Base-by-base conservation (phyloP, 306 rosid species). In the Dalbergia cochinchinensis region DNA sequence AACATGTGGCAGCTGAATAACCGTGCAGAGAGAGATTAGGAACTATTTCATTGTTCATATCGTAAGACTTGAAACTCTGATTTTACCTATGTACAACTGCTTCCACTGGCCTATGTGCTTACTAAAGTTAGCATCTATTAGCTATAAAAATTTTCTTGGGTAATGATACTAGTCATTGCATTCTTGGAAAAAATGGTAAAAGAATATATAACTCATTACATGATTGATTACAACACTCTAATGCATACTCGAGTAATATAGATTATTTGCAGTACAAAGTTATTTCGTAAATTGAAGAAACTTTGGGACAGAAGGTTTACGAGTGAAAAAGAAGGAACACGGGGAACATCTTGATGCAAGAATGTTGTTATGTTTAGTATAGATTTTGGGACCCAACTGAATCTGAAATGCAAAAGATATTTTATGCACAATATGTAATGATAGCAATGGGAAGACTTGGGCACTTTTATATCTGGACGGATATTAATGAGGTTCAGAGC, bases 401-500 rank as follows among this genome's bases (percentile, higher is more conserved):
- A 19, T 20, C 19, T 59, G 15, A 20, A 34, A 57, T 15, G 59
- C 37, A 61, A 18, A 10, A 41, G 14, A 60, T 48, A 6, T 58
- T 4, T 65, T 1, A 31, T 5, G 31, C 26, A n/a, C n/a, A 50
- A 66, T 18, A 22, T 19, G 14, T 69, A 73, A 41, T 59, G 6
- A 74, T 60, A 60, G 59, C 47, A 44, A 44, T 44, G 44, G 8
- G 69, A 41, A 59, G 69, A 60, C 10, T 60, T 6, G 0, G 19
- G 58, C 50, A 13, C 47, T 47, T 58, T n/a, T 12, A 34, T 34
- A 48, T 60, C 42, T 34, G 70, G 62, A 57, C 6, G 55, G 61
- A 44, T 18, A 44, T 26, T 26, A 66, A 8, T 53, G 69, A 73
- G 74, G 69, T 63, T 54, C 69, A 54, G 61, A 55, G 45, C 59